Evolutionary conservation across 139 green algal genomes (phyloP).

Genomic region (Micromonas commoda): DNA sequence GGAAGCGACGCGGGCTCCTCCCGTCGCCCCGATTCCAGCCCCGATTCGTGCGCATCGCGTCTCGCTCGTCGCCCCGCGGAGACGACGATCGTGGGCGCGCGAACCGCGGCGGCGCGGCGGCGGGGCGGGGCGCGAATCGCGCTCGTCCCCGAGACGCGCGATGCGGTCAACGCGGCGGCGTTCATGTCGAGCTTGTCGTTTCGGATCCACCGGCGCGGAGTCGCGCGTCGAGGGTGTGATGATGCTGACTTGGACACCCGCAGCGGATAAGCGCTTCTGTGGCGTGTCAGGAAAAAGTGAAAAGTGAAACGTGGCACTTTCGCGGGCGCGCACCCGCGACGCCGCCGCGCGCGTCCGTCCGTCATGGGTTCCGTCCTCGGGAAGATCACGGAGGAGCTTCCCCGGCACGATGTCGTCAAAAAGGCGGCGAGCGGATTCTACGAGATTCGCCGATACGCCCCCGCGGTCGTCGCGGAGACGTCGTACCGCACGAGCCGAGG

Average conservation of each 20-base stretch:
- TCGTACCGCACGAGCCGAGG: background rate
- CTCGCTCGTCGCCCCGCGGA: background rate
- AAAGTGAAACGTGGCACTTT: no score
- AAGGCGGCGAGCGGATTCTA: background rate
- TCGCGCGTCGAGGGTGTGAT: no score
- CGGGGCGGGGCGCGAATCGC: background rate
- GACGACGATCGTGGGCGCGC: background rate
- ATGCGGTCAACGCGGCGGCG: background rate
- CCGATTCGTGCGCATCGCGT: background rate
- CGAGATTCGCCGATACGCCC: background rate
- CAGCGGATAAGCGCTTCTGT: no score
- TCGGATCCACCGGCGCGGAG: no score
- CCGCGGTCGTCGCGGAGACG: background rate
- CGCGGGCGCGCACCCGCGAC: no score
- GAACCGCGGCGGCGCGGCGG: background rate
- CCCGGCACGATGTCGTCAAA: background rate
- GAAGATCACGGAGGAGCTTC: constrained; percentile 10
- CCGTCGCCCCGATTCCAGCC: background rate
- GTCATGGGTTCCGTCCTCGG: background rate
- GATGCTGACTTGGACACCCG: no score
- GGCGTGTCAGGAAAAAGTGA: no score
- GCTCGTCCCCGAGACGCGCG: background rate
- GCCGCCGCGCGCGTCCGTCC: no score
- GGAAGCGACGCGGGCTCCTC: background rate
- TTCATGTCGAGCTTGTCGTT: no score